Conservation (phyloP, 163 green algal species). For the Trebouxiophyceae sp. region DNA sequence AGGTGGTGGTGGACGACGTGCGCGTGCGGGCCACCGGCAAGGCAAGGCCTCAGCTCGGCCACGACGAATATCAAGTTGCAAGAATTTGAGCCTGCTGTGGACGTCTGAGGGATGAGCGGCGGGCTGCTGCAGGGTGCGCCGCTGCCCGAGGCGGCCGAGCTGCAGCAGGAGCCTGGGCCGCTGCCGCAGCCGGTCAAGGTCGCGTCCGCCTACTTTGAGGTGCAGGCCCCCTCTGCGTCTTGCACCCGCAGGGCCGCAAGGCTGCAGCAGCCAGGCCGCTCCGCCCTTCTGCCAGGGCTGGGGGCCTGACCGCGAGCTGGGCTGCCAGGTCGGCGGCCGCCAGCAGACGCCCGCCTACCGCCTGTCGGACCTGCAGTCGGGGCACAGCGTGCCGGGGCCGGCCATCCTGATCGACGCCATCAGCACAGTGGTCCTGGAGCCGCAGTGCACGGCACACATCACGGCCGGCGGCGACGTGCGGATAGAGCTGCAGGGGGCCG, state of each 20-base stretch:
- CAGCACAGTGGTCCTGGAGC: slow-evolving; percentile 81
- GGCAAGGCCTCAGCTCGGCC: neutral
- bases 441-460: slow-evolving; percentile 57
- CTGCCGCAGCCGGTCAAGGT: slow-evolving; percentile 24
- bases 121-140: slow-evolving; percentile 17
- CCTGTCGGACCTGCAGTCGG: slow-evolving; percentile 45
- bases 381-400: slow-evolving; percentile 56
- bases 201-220: slow-evolving; percentile 63
- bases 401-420: slow-evolving; percentile 84
- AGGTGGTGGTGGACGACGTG: slow-evolving; percentile 72
- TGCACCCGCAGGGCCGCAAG: too few species aligned
- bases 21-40: slow-evolving; percentile 60
- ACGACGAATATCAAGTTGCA: too few species aligned
- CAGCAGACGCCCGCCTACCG: slow-evolving; percentile 62
- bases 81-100: too few species aligned
- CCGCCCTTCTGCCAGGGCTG: too few species aligned
- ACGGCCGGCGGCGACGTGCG: slow-evolving; percentile 58
- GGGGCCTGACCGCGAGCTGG: too few species aligned
- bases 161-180: slow-evolving; percentile 12
- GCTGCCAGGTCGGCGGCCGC: slow-evolving; percentile 40
- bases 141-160: slow-evolving; percentile 4
- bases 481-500: slow-evolving; percentile 41
- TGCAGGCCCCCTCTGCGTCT: too few species aligned
- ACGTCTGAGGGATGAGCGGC: too few species aligned
- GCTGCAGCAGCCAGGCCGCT: too few species aligned